Conservation (phyloP, 1,284 basidiomycete genomes). For the Tausonia pullulans region DNA sequence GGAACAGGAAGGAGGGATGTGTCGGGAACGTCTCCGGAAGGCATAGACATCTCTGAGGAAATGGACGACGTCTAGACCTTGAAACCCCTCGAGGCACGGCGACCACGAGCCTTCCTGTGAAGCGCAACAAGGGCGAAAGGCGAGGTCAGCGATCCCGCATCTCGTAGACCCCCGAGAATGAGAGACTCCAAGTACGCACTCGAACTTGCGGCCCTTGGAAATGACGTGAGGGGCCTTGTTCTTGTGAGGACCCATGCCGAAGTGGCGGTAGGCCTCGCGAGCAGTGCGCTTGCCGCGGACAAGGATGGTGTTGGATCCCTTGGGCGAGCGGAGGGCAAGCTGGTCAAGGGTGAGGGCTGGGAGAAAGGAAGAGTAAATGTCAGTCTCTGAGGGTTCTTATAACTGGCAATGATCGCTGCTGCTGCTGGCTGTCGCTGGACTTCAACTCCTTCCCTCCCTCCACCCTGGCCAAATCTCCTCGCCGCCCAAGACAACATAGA, state of each 20-base stretch:
- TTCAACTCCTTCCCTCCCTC: no score
- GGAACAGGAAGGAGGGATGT: no score
- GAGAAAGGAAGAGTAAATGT: not conserved
- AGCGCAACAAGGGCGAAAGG: no score
- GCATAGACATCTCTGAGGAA: no score
- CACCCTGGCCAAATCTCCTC: no score
- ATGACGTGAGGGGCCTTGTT: constrained; percentile 89
- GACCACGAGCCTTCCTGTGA: not conserved
- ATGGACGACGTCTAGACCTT: not conserved
- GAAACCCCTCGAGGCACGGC: not conserved
- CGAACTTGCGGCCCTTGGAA: constrained; percentile 88
- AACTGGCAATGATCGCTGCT: no score
- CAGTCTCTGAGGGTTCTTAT: not conserved
- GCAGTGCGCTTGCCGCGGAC: constrained; percentile 85
- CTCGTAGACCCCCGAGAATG: no score
- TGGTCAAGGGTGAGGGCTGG: constrained; percentile 79
- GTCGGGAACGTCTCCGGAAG: no score
- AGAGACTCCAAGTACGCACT: constrained; percentile 21
- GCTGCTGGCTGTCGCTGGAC: no score
- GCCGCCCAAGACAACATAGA: no score
- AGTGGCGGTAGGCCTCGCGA: constrained; percentile 54
- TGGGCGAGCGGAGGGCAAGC: constrained; percentile 85
- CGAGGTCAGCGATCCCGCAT: no score
- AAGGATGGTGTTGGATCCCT: constrained; percentile 88
- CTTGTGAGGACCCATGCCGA: constrained; percentile 61